Evolutionary conservation across 257 asterid species (phyloP).

Genomic region (Verbascum thapsus): DNA sequence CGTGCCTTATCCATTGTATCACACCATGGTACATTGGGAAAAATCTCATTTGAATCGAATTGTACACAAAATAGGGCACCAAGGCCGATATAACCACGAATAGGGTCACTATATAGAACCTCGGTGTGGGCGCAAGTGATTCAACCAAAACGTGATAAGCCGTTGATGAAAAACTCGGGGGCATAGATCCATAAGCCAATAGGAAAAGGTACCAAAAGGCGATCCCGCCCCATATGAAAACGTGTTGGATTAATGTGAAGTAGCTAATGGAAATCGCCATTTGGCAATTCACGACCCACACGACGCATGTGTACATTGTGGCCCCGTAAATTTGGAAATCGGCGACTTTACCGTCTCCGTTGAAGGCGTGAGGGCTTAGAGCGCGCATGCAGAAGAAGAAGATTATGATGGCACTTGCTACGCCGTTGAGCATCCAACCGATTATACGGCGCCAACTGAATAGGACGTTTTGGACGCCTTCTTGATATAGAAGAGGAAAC

Average conservation of each 20-base stretch:
- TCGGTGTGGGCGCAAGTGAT: constrained; percentile 70
- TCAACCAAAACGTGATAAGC: constrained; percentile 77
- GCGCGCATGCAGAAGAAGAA: constrained; percentile 70
- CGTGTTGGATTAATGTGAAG: constrained; percentile 83
- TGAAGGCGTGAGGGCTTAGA: constrained; percentile 63
- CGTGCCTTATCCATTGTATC: constrained; percentile 90
- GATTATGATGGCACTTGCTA: constrained; percentile 62
- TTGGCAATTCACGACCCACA: constrained; percentile 94
- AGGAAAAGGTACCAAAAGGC: constrained; percentile 84
- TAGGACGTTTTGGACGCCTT: constrained; percentile 84
- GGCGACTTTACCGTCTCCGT: constrained; percentile 61
- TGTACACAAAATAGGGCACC: constrained; percentile 60
- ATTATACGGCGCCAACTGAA: constrained; percentile 90
- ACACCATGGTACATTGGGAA: constrained; percentile 80
- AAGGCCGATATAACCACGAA: constrained; percentile 58
- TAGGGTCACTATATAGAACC: constrained; percentile 55
- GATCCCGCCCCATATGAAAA: constrained; percentile 88
- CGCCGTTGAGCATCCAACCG: constrained; percentile 94
- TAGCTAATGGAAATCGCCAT: constrained; percentile 85
- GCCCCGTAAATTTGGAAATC: constrained; percentile 68
- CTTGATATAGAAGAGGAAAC: constrained; percentile 97
- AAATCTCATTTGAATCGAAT: constrained; percentile 54
- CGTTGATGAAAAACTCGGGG: constrained; percentile 49
- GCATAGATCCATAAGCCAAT: constrained; percentile 63
- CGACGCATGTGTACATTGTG: constrained; percentile 78